These are phyloP conservation scores for Azolla pinnata DNA, from an alignment of 75 land plant species.

Conservation along the genomic window DNA sequence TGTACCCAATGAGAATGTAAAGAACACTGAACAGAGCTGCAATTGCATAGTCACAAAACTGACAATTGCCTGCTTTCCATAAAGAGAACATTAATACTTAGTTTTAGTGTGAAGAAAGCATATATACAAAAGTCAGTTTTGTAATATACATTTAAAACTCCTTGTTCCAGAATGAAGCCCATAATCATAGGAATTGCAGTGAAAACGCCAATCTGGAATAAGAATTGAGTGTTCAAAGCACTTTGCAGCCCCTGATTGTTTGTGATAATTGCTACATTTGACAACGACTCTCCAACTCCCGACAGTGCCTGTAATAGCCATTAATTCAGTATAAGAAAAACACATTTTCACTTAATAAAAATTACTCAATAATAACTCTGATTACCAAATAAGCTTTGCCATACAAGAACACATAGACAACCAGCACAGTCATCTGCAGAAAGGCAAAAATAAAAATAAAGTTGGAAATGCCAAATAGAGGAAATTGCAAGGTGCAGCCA, in stretches of 20 bases:
- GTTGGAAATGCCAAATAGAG: background rate
- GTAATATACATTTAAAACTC: constrained; percentile 51
- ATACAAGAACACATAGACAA: constrained; percentile 78
- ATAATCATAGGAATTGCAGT: constrained; percentile 95
- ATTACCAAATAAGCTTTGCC: constrained; percentile 77
- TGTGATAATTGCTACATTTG: constrained; percentile 22
- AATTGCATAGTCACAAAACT: constrained; percentile 81
- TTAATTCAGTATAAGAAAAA: no score
- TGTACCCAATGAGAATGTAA: constrained; percentile 93
- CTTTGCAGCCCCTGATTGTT: constrained; percentile 68
- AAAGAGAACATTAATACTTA: constrained; percentile 3
- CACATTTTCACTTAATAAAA: background rate
- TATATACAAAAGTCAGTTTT: background rate
- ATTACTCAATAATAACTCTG: background rate
- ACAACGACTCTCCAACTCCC: constrained; percentile 60
- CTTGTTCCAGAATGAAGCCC: constrained; percentile 74
- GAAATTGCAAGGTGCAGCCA: no score
- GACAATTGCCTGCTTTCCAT: constrained; percentile 90
- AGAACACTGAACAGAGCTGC: constrained; percentile 90
- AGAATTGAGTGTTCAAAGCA: constrained; percentile 75
- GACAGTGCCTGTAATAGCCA: constrained; percentile 58
- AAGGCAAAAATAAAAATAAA: background rate
- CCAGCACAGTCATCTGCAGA: constrained; percentile 83
- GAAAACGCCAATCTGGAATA: constrained; percentile 89
- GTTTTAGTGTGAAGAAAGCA: background rate